Percentiles rank a stretch among this genome's conserved stretches.
Evolutionary conservation across 225 moss, liverwort and hornwort genomes (phyloP).

Genomic region (Neckera pumila): DNA sequence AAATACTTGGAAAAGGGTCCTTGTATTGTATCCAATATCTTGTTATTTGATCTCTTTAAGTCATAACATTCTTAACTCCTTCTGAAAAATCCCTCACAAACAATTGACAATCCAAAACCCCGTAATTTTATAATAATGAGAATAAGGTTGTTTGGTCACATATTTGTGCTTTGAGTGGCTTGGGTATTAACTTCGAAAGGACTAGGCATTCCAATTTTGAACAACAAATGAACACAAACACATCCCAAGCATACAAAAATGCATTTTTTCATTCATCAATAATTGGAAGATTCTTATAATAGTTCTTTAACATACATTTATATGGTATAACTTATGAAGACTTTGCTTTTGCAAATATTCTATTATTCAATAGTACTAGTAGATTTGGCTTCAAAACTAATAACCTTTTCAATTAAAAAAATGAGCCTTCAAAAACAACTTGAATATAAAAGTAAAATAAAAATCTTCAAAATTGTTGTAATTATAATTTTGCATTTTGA

Average conservation of each 20-base stretch:
- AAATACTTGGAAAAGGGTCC: accelerated
- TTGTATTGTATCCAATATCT: accelerated
- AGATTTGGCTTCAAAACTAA: no score
- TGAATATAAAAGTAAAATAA: background rate
- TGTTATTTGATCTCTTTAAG: background rate
- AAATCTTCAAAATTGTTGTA: accelerated
- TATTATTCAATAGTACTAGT: no score
- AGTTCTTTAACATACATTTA: no score
- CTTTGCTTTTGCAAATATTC: no score
- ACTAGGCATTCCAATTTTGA: background rate
- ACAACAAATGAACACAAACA: background rate
- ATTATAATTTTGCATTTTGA: background rate
- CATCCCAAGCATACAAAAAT: background rate
- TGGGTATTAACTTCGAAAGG: accelerated
- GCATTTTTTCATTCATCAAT: background rate
- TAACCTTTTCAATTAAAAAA: no score
- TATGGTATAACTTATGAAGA: no score
- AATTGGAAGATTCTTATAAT: no score
- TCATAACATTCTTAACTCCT: background rate
- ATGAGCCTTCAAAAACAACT: no score
- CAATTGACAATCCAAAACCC: accelerated
- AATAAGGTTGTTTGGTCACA: background rate
- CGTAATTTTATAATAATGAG: background rate
- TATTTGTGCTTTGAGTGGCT: background rate
- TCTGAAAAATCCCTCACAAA: accelerated